Conservation (phyloP, 75 land plant species). For the Pinus taeda region DNA sequence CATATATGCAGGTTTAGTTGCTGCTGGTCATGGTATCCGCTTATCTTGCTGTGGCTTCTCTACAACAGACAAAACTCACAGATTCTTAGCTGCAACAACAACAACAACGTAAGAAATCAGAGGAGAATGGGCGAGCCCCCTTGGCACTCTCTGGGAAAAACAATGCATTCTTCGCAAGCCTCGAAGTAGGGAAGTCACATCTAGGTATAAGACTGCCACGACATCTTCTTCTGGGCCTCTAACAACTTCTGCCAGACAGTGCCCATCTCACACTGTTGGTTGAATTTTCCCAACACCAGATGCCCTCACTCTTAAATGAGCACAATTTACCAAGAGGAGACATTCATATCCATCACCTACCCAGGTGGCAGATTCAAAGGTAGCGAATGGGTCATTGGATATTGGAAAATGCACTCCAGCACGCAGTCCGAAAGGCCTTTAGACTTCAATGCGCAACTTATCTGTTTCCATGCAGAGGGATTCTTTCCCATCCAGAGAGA, state of each 20-base stretch:
- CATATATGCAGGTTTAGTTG: not conserved
- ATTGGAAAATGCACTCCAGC: constrained; percentile 31
- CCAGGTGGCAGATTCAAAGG: constrained; percentile 20
- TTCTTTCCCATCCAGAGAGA: constrained; percentile 31
- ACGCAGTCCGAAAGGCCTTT: constrained; percentile 51
- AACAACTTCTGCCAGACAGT: constrained; percentile 26
- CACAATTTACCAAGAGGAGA: constrained; percentile 69
- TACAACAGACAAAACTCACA: too few relatives aligned
- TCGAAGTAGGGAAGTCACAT: constrained; percentile 63
- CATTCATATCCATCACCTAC: constrained; percentile 57
- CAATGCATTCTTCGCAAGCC: constrained; percentile 39
- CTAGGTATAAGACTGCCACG: constrained; percentile 66
- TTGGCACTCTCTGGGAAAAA: constrained; percentile 50
- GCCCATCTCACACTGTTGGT: constrained; percentile 58
- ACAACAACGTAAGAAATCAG: constrained; percentile 17
- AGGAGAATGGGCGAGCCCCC: constrained; percentile 34
- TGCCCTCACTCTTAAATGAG: constrained; percentile 36
- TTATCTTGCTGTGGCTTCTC: constrained; percentile 8
- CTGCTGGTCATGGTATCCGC: constrained; percentile 7
- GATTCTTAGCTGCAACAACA: not conserved
- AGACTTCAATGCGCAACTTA: constrained; percentile 70
- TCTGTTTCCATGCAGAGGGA: constrained; percentile 66
- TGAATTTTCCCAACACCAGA: constrained; percentile 24
- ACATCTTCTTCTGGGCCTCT: constrained; percentile 36
- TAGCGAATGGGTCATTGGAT: constrained; percentile 16